These are phyloP conservation scores for Botrytis paeoniae DNA, from an alignment of 2,329 filamentous ascomycete genomes.

Conservation along the genomic window DNA sequence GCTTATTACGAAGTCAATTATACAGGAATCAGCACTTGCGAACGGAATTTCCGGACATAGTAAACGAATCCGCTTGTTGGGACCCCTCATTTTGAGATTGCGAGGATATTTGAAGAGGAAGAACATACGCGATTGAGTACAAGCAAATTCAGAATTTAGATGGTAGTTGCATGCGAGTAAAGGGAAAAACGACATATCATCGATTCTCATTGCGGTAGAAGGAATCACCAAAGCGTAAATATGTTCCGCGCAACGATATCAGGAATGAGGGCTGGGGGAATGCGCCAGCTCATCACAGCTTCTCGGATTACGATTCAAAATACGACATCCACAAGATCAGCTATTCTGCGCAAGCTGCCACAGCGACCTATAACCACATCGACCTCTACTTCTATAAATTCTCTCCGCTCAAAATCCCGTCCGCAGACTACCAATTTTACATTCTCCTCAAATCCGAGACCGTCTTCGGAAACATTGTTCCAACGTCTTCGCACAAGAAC, in stretches of 20 bases:
- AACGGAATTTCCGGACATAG: background rate
- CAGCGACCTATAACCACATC: constrained; percentile 8
- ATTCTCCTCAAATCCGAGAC: constrained; percentile 7
- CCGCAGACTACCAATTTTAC: constrained; percentile 11
- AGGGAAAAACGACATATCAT: background rate
- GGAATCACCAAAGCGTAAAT: background rate
- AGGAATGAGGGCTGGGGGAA: background rate
- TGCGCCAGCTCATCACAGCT: constrained; percentile 1
- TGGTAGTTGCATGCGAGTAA: background rate
- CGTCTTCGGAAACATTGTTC: constrained; percentile 22
- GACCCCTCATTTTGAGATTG: background rate
- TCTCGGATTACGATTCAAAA: background rate
- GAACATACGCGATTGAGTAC: background rate
- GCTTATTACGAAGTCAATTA: background rate
- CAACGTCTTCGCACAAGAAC: constrained; percentile 29
- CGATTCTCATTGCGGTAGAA: background rate
- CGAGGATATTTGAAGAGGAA: background rate
- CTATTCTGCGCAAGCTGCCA: background rate
- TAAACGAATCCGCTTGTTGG: background rate
- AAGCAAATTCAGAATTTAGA: background rate
- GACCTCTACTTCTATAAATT: background rate
- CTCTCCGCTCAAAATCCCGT: background rate
- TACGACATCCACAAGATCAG: background rate
- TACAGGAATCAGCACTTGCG: background rate
- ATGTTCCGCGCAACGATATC: constrained; percentile 11